A percentile compares a stretch with the other conserved stretches of the same genome.
phyloP scores from a whole-genome alignment of 345 rosid genomes.

The Populus simonii region DNA sequence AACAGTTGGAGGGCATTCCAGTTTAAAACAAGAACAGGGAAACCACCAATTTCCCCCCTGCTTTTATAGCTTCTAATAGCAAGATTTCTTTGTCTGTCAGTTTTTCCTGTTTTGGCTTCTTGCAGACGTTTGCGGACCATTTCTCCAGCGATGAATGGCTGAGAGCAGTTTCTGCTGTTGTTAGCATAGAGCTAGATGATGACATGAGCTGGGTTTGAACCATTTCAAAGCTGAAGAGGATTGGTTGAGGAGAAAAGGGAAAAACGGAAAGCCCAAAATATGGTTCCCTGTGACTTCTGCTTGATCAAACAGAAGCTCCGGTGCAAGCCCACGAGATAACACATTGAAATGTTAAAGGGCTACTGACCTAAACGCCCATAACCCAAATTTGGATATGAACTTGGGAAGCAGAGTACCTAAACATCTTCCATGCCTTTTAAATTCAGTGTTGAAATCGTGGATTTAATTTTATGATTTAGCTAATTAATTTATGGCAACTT shows the following conservation, averaged over 20 bases:
- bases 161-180: not conserved
- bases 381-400: too few species aligned
- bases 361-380: too few species aligned
- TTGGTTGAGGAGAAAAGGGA: not conserved
- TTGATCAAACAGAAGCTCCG: not conserved
- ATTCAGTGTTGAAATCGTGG: too few species aligned
- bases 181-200: not conserved
- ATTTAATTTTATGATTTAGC: too few species aligned
- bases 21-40: too few species aligned
- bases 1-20: constrained; percentile 19
- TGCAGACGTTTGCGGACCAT: constrained; percentile 63
- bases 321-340: not conserved
- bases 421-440: too few species aligned
- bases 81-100: not conserved
- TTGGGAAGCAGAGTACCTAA: too few species aligned
- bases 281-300: not conserved
- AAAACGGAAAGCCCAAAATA: not conserved
- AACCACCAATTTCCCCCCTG: not conserved
- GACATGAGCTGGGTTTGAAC: not conserved
- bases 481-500: too few species aligned
- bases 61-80: too few species aligned
- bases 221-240: not conserved
- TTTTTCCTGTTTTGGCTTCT: constrained; percentile 56
- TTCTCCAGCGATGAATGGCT: not conserved
- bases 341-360: too few species aligned